Evolutionary conservation across 2,329 filamentous ascomycete genomes (phyloP).

Genomic region (Eutypella sp.): DNA sequence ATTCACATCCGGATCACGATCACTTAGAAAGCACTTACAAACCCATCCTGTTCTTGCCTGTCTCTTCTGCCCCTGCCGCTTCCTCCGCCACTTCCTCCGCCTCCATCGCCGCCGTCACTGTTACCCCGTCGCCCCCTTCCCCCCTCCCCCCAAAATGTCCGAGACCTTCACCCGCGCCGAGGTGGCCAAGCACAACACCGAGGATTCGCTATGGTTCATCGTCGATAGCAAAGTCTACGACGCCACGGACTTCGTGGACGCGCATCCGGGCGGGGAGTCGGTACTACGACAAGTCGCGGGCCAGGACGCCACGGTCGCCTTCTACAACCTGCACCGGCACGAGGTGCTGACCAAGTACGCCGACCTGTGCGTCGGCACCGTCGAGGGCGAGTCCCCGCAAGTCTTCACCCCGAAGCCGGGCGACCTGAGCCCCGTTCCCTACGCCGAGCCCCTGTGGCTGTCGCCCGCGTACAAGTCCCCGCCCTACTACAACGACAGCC

Average conservation of each 20-base stretch:
- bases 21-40: too few species aligned
- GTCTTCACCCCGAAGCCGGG: slow-evolving; percentile 65
- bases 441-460: slow-evolving; percentile 82
- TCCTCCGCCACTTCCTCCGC: too few species aligned
- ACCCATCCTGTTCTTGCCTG: too few species aligned
- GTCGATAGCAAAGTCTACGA: slow-evolving; percentile 87
- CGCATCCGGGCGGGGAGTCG: slow-evolving; percentile 76
- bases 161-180: slow-evolving; percentile 56
- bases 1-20: too few species aligned
- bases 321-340: slow-evolving; percentile 89
- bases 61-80: neutral
- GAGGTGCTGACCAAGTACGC: slow-evolving; percentile 82
- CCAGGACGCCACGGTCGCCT: slow-evolving; percentile 73
- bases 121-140: neutral
- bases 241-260: slow-evolving; percentile 77
- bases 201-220: slow-evolving; percentile 76
- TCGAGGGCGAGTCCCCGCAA: slow-evolving; percentile 70
- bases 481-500: slow-evolving; percentile 76
- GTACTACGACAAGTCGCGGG: slow-evolving; percentile 79
- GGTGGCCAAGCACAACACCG: slow-evolving; percentile 70
- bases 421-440: slow-evolving; percentile 72
- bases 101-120: too few species aligned
- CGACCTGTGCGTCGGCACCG: slow-evolving; percentile 67
- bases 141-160: slow-evolving; percentile 18
- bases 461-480: slow-evolving; percentile 69